Conservation (phyloP, 2,329 filamentous ascomycete species). For the Nigrospora osmanthi region DNA sequence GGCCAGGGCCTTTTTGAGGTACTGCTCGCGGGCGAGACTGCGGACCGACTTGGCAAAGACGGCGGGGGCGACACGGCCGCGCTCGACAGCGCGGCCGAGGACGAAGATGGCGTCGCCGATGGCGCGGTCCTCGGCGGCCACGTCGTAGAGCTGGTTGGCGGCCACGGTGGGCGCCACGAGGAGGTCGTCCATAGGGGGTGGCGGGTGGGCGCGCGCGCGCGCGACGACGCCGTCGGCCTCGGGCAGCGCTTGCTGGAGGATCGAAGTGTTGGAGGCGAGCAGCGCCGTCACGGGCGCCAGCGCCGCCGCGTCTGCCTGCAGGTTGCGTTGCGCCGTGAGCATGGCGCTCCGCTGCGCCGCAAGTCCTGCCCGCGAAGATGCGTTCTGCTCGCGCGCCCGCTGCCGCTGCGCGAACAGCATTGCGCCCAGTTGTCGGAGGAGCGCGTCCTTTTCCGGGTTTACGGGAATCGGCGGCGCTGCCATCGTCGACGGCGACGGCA, state of each 20-base stretch:
- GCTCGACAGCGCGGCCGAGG: slow-evolving; percentile 65
- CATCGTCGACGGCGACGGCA: slow-evolving; percentile 39
- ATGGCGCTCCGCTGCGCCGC: slow-evolving; percentile 75
- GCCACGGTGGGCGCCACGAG: slow-evolving; percentile 92
- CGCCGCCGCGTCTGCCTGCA: slow-evolving; percentile 67
- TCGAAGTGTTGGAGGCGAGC: slow-evolving; percentile 68
- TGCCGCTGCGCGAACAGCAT: slow-evolving; percentile 63
- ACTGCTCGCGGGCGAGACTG: slow-evolving; percentile 70
- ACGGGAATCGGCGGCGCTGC: slow-evolving; percentile 82
- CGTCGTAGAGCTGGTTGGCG: slow-evolving; percentile 81
- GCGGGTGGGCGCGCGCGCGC: slow-evolving; percentile 58
- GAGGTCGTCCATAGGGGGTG: slow-evolving; percentile 80
- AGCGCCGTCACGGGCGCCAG: slow-evolving; percentile 64
- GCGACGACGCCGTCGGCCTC: slow-evolving; percentile 74
- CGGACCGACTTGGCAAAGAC: slow-evolving; percentile 74
- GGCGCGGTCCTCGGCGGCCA: slow-evolving; percentile 82
- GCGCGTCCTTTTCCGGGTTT: slow-evolving; percentile 89
- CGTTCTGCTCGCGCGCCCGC: slow-evolving; percentile 62
- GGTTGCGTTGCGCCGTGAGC: slow-evolving; percentile 54
- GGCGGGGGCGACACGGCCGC: slow-evolving; percentile 60
- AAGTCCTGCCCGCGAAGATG: slow-evolving; percentile 66
- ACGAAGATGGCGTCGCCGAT: slow-evolving; percentile 83
- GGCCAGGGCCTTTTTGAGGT: slow-evolving; percentile 73
- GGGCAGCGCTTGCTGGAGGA: slow-evolving; percentile 68
- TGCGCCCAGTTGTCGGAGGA: slow-evolving; percentile 68